These are phyloP conservation scores for Rostrohypoxylon terebratum DNA, from an alignment of 495 filamentous ascomycete species.

Conservation along the genomic window DNA sequence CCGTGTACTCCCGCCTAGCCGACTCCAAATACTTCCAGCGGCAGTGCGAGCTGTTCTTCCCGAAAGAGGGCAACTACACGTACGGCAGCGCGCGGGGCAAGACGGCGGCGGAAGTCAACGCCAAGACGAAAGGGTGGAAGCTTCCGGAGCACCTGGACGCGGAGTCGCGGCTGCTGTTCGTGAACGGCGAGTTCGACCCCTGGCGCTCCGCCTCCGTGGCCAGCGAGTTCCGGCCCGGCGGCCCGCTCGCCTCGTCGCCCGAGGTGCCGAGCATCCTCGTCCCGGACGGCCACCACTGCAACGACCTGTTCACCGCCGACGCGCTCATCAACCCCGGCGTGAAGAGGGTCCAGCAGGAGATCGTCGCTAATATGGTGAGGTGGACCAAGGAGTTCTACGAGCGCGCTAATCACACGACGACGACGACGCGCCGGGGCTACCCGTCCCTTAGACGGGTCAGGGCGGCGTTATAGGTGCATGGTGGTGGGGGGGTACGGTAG, in stretches of 20 bases:
- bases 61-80: slow-evolving; percentile 59
- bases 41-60: slow-evolving; percentile 70
- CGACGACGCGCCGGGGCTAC: neutral
- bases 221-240: slow-evolving; percentile 64
- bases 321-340: slow-evolving; percentile 46
- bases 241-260: slow-evolving; percentile 60
- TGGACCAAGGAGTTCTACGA: slow-evolving; percentile 64
- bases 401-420: neutral
- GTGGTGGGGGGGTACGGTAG: neutral
- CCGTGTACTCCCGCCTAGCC: slow-evolving; percentile 67
- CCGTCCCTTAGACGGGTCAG: neutral
- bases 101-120: slow-evolving; percentile 64
- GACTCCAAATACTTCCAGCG: slow-evolving; percentile 65
- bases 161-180: slow-evolving; percentile 64
- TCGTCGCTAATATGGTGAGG: slow-evolving; percentile 60
- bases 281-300: slow-evolving; percentile 66
- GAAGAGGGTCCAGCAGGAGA: slow-evolving; percentile 54
- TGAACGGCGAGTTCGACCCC: slow-evolving; percentile 72
- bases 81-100: slow-evolving; percentile 62
- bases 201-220: slow-evolving; percentile 67
- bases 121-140: slow-evolving; percentile 67
- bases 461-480: neutral
- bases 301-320: slow-evolving; percentile 61
- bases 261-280: slow-evolving; percentile 65
- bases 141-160: slow-evolving; percentile 55